Base-by-base conservation (phyloP, 1,139 yeast genomes). In the Taphrina pruni region DNA sequence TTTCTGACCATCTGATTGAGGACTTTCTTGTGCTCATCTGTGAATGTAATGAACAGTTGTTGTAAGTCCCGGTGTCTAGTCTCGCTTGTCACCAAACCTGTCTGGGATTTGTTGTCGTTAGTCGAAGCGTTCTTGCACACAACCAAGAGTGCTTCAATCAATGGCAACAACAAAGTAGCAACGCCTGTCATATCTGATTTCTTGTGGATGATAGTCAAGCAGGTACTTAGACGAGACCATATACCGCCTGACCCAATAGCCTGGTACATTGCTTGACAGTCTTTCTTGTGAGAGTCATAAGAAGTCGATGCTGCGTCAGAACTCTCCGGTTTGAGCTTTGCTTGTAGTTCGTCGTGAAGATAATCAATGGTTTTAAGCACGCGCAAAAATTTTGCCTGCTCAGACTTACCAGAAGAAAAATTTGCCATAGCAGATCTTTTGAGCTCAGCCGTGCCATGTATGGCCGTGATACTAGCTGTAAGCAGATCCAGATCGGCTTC, bases 91-190 rank as follows among this genome's bases (percentile, higher is more conserved):
- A 12, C 60, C 39, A 20, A 20, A n/a, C 21, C 50, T 35, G 56
- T 38, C 41, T 60, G 57, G 6, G 81, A 83, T 45, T 83, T 86
- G 74, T 85, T 87, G 73, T 84, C 84, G 72, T 86, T 45, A 43
- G 57, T 39, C 73, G 88, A 87, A 74, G 93, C 87, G 76, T 91
- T 96, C 76, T 92, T 93, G 79, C 97, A 92, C 51, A 94, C 95
- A 69, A 93, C 97, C 97, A 94, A 91, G 72, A 94, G 81, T 0
- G 97, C 88, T 77, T 94, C 99, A 73, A 94, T 92, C 72, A 91
- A 79, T 0, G 98, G 98, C 41, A 94, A 81, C 51, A 93, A 79
- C 0, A 92, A 89, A 0, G 96, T 89, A 0, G 97, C 94, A 62
- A 91, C 85, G 72, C 88, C 88, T 12, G 86, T 80, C 74, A 91